Evolutionary conservation across 2,329 filamentous ascomycete species (phyloP), one percentile per base, ranked within the genome.

Genomic region (Beauveria bassiana): DNA sequence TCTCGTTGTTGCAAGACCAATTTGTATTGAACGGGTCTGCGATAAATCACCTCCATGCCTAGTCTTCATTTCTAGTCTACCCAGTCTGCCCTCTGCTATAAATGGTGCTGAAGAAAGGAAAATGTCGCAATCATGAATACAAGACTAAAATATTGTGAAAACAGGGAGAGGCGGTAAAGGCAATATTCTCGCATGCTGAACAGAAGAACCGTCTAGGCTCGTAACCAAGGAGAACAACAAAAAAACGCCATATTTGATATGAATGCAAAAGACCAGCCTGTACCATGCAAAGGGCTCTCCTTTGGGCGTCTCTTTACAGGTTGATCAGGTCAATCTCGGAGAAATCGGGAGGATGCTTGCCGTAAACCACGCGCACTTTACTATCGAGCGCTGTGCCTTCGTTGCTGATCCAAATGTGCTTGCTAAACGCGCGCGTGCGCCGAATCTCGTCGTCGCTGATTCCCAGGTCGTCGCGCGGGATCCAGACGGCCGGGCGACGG

Each of bases 331-430:
- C 91, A 31, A 93, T 80, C 74, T 96, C 90, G 0, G 89, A 92
- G 71, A 96, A 96, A 74, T 96, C 92, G 0, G 93, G 93, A 18
- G 93, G 93, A 64, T 91, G 90, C 65, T 85, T 86, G 65, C 89
- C 88, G 73, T 95, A 97, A 43, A 96, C 85, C 5, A 96, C 91
- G 20, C 89, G 85, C 34, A 86, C 85, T 73, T 91, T 92, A 61
- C 86, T 89, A 76, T 97, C 91, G 67, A 98, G 78, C 10, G 91
- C 90, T 22, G 93, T 92, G 62, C 92, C 92, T 72, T 96, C 89
- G 73, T 97, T 97, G 68, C 90, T 96, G 71, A 98, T 92, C 90
- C 92, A 96, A 58, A 98, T 89, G 64, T 86, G 81, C 63, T 90
- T 85, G 70, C 88, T 93, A 71, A 92, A 89, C 53, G 81, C 80